These are phyloP conservation scores for Litsea cubeba DNA, from an alignment of 164 flowering plant genomes.

Conservation along the genomic window DNA sequence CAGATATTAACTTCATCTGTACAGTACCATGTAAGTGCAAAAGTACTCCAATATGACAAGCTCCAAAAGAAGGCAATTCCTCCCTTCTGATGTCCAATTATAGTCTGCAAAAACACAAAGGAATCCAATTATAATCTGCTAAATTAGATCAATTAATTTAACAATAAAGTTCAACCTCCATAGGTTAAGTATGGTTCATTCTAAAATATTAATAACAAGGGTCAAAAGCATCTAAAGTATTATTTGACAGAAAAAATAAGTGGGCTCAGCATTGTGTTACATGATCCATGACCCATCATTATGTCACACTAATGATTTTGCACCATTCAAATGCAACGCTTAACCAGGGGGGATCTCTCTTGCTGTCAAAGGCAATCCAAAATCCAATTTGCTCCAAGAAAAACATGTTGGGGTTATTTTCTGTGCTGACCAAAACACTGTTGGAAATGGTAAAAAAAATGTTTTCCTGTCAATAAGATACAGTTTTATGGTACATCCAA, in stretches of 20 bases:
- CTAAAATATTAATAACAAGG: background rate
- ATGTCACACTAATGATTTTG: too few relatives aligned
- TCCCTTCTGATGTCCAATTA: conserved; percentile 45
- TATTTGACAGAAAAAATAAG: background rate
- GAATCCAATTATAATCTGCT: background rate
- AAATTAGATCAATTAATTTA: background rate
- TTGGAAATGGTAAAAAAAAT: too few relatives aligned
- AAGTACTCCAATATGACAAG: conserved; percentile 99
- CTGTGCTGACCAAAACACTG: too few relatives aligned
- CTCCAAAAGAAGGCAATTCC: conserved; percentile 95
- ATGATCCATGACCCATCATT: background rate
- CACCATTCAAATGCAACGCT: too few relatives aligned
- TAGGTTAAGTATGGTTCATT: background rate
- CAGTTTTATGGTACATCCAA: too few relatives aligned
- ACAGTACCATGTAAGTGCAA: conserved; percentile 86
- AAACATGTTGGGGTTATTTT: too few relatives aligned
- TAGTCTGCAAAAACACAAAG: conserved; percentile 44
- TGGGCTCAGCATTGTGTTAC: background rate
- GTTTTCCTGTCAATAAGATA: too few relatives aligned
- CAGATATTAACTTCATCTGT: background rate
- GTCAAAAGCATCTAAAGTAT: background rate
- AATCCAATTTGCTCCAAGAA: too few relatives aligned
- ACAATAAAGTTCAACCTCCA: background rate
- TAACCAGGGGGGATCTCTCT: too few relatives aligned
- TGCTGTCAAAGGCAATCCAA: too few relatives aligned